Percentiles rank a stretch among this genome's conserved stretches.
These are phyloP conservation scores for Colletotrichum lupini DNA, from an alignment of 2,329 filamentous ascomycete species.

Conservation along the genomic window DNA sequence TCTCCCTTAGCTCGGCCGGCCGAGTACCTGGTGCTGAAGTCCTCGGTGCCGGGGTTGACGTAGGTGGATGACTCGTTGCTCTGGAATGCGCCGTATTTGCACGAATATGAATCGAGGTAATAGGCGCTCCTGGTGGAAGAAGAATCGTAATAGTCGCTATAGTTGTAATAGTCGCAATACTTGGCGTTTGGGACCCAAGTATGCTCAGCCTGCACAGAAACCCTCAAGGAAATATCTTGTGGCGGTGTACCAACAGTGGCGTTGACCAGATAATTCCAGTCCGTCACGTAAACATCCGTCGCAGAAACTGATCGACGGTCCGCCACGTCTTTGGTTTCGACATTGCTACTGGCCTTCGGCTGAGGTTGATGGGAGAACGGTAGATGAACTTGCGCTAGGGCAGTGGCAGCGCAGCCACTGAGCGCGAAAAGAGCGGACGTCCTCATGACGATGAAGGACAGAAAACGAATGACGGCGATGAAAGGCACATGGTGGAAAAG, in stretches of 20 bases:
- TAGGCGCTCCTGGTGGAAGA: background rate
- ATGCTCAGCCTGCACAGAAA: background rate
- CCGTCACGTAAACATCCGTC: background rate
- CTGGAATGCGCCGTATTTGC: conserved; percentile 43
- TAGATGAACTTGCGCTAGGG: conserved; percentile 15
- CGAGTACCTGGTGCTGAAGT: conserved; percentile 70
- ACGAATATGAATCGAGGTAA: background rate
- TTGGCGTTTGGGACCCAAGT: conserved; percentile 8
- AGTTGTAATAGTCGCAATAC: background rate
- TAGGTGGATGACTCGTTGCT: conserved; percentile 59
- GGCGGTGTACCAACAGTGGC: conserved; percentile 28
- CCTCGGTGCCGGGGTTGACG: conserved; percentile 50
- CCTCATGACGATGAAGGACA: background rate
- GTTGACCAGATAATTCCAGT: conserved; percentile 20
- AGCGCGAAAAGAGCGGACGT: conserved; percentile 5
- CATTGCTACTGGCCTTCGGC: background rate
- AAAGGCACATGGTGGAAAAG: background rate
- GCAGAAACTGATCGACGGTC: background rate
- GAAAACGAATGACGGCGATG: background rate
- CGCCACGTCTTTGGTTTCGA: background rate
- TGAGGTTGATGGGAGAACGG: conserved; percentile 6
- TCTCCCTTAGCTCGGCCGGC: conserved; percentile 52
- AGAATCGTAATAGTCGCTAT: background rate
- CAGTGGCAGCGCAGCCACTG: background rate
- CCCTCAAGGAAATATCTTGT: conserved; percentile 16